Evolutionary conservation across 106 monocot species (phyloP).

Genomic region (Allium cepa): DNA sequence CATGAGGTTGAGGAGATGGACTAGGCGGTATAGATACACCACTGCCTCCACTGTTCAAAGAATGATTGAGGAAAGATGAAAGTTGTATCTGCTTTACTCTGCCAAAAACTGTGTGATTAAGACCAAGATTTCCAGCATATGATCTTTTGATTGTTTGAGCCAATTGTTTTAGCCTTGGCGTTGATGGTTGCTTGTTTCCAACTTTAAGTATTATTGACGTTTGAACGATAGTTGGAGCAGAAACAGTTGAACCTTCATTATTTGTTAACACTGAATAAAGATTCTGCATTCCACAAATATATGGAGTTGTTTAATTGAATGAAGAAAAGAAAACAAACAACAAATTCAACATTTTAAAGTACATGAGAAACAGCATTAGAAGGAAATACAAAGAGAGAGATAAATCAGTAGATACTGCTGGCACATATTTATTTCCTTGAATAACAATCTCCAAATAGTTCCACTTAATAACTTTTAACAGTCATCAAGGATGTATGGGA

Average conservation of each 20-base stretch:
- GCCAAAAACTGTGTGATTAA: slow-evolving; percentile 92
- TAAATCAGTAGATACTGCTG: too few species aligned
- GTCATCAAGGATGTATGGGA: too few species aligned
- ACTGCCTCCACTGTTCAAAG: slow-evolving; percentile 39
- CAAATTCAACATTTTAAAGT: too few species aligned
- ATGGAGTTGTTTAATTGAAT: too few species aligned
- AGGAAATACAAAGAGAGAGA: too few species aligned
- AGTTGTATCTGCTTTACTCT: slow-evolving; percentile 90
- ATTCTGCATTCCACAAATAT: slow-evolving; percentile 44
- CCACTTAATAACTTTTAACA: too few species aligned
- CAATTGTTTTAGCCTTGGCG: slow-evolving; percentile 72
- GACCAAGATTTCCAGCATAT: slow-evolving; percentile 74
- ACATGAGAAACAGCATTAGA: too few species aligned
- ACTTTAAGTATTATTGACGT: slow-evolving; percentile 67
- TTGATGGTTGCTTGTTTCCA: slow-evolving; percentile 58
- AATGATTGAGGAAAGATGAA: slow-evolving; percentile 77
- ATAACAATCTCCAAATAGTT: too few species aligned
- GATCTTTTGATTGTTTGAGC: slow-evolving; percentile 65
- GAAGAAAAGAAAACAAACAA: too few species aligned
- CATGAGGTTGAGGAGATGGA: slow-evolving; percentile 51
- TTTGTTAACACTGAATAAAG: slow-evolving; percentile 82
- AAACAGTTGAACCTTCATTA: slow-evolving; percentile 61
- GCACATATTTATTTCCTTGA: too few species aligned
- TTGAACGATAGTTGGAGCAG: slow-evolving; percentile 73
- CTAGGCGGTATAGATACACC: slow-evolving; percentile 31